These are phyloP conservation scores for Amphicarpaea edgeworthii DNA, from an alignment of 306 rosid species.

Conservation along the genomic window DNA sequence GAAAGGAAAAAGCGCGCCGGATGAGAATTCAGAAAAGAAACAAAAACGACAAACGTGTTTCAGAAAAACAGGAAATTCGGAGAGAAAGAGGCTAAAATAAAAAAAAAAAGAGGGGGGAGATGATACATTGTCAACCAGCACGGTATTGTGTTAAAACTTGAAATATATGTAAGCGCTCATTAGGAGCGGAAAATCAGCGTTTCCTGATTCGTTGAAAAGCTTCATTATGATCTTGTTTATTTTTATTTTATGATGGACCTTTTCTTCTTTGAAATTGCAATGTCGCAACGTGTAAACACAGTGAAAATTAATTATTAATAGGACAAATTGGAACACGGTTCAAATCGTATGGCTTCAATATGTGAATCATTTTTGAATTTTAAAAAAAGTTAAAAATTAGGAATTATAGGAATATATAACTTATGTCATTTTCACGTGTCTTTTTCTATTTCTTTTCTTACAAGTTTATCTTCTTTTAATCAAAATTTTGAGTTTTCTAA, in stretches of 20 bases:
- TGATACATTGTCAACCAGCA: constrained; percentile 2
- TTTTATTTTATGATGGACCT: neutral
- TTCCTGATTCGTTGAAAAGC: constrained; percentile 29
- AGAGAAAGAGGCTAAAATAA: neutral
- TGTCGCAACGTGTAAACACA: constrained; percentile 17
- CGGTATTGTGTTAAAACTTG: neutral
- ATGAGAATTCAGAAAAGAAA: no score
- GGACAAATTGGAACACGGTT: no score
- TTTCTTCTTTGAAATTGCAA: neutral
- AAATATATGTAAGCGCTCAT: neutral
- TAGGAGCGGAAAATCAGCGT: neutral
- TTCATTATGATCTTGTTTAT: neutral
- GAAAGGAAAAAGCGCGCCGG: neutral
- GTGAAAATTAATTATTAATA: no score
- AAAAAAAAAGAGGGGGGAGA: no score
- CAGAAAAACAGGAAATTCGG: neutral
- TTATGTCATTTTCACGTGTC: no score
- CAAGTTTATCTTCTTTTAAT: no score
- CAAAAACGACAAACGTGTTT: constrained; percentile 3
- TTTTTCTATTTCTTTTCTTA: no score
- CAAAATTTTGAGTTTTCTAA: no score
- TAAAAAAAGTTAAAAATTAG: no score
- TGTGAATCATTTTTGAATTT: no score
- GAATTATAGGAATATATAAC: no score
- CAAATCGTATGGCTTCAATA: no score